These are phyloP conservation scores for Ogataea corticis DNA, from an alignment of 805 yeast genomes.

Conservation along the genomic window DNA sequence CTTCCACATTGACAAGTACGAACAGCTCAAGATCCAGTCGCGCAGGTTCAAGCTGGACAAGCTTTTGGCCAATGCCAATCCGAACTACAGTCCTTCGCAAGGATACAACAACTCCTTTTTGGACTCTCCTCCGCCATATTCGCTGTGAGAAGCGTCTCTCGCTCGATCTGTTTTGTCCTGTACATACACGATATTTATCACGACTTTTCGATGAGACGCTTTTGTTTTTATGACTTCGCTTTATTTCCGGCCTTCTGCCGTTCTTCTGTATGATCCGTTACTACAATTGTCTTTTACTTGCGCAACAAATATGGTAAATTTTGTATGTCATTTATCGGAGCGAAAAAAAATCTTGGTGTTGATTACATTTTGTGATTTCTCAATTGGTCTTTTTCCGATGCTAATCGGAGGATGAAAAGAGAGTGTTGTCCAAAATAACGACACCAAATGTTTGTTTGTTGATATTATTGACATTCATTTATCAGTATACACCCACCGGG, in stretches of 20 bases:
- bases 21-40: slow-evolving; percentile 25
- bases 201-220: neutral
- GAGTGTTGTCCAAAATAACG: too few species aligned
- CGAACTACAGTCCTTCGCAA: slow-evolving; percentile 6
- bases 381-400: slow-evolving; percentile 1
- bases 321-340: slow-evolving; percentile 1
- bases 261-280: slow-evolving; percentile 2
- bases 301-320: neutral
- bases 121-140: slow-evolving; percentile 29
- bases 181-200: slow-evolving; percentile 4
- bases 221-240: neutral
- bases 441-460: too few species aligned
- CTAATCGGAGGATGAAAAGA: too few species aligned
- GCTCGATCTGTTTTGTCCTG: neutral
- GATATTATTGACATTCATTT: too few species aligned
- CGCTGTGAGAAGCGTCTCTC: slow-evolving; percentile 10
- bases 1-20: slow-evolving; percentile 29
- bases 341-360: neutral
- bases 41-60: slow-evolving; percentile 30
- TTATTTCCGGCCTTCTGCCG: neutral
- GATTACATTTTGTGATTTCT: neutral
- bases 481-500: too few species aligned
- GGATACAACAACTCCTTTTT: slow-evolving; percentile 9
- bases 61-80: slow-evolving; percentile 20
- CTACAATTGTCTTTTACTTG: slow-evolving; percentile 4